Evolutionary conservation across 129 eudicot genomes (phyloP).

Genomic region (Glebionis coronaria): DNA sequence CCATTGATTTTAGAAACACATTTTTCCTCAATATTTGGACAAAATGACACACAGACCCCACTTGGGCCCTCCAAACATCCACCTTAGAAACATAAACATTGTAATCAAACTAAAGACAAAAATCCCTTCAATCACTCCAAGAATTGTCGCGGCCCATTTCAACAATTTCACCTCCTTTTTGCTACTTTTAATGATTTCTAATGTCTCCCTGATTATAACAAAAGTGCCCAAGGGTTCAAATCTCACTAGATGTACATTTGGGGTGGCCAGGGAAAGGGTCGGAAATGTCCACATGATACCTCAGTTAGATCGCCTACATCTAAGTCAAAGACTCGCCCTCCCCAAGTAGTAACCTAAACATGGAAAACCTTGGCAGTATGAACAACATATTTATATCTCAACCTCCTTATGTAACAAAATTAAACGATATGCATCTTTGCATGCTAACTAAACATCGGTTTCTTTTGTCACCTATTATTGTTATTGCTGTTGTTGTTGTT

Average conservation of each 20-base stretch:
- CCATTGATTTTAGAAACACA: no score
- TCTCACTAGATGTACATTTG: no score
- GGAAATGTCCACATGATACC: no score
- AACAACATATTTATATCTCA: conserved; percentile 25
- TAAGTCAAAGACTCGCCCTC: no score
- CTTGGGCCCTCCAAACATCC: conserved; percentile 23
- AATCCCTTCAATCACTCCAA: conserved; percentile 37
- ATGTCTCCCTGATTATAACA: conserved; percentile 12
- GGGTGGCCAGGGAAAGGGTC: no score
- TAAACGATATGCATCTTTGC: conserved; percentile 20
- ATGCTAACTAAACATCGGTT: conserved; percentile 30
- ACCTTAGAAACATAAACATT: conserved; percentile 37
- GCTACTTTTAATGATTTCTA: conserved; percentile 20
- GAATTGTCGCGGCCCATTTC: conserved; percentile 23
- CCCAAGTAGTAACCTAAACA: no score
- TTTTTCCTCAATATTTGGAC: conserved; percentile 19
- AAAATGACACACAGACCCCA: conserved; percentile 30
- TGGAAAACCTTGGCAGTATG: background rate
- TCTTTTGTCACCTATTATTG: conserved; percentile 21
- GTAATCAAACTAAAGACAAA: conserved; percentile 24
- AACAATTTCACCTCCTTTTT: conserved; percentile 22
- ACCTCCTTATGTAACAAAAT: conserved; percentile 25
- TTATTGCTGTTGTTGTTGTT: conserved; percentile 35
- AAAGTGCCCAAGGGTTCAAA: background rate
- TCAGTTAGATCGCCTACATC: no score